Evolutionary conservation across 1,284 basidiomycete species (phyloP).

Genomic region (Cryptococcus amylolentus): DNA sequence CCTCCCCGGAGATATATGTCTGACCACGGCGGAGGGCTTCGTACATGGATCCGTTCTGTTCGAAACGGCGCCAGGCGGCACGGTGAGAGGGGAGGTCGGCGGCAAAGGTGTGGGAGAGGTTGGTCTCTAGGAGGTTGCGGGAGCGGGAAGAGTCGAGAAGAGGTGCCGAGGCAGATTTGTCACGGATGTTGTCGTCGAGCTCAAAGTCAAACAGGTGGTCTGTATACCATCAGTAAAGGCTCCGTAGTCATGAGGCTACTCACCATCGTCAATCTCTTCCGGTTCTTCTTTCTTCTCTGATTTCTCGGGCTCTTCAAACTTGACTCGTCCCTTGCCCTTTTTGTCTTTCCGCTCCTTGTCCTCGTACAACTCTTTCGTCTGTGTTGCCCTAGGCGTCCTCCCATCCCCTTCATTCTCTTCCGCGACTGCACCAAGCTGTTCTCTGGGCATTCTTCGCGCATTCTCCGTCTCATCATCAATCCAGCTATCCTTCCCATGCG

Average conservation of each 20-base stretch:
- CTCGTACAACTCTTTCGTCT: conserved; percentile 13
- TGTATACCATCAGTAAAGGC: conserved; percentile 6
- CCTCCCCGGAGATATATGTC: conserved; percentile 12
- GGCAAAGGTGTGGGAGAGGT: conserved; percentile 44
- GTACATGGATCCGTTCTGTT: conserved; percentile 27
- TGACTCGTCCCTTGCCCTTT: conserved; percentile 24
- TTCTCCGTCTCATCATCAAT: conserved; percentile 26
- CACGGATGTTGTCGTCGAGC: conserved; percentile 25
- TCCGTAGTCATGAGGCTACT: neutral
- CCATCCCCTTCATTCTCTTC: conserved; percentile 21
- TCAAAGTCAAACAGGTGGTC: conserved; percentile 50
- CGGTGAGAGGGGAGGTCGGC: conserved; percentile 48
- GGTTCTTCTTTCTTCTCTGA: conserved; percentile 10
- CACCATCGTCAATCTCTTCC: conserved; percentile 9
- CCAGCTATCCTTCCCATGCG: conserved; percentile 40
- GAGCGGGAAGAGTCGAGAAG: conserved; percentile 10
- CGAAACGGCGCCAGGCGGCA: conserved; percentile 39
- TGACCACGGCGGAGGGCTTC: conserved; percentile 14
- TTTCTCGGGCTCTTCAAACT: conserved; percentile 32
- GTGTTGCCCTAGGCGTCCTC: conserved; percentile 21
- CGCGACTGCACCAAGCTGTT: conserved; percentile 7
- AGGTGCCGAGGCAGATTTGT: neutral
- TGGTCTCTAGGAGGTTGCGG: conserved; percentile 40
- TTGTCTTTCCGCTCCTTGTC: conserved; percentile 9
- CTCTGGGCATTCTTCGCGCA: neutral